Base-by-base conservation (phyloP, 148 eudicot genomes). In the Rhododendron ferrugineum region DNA sequence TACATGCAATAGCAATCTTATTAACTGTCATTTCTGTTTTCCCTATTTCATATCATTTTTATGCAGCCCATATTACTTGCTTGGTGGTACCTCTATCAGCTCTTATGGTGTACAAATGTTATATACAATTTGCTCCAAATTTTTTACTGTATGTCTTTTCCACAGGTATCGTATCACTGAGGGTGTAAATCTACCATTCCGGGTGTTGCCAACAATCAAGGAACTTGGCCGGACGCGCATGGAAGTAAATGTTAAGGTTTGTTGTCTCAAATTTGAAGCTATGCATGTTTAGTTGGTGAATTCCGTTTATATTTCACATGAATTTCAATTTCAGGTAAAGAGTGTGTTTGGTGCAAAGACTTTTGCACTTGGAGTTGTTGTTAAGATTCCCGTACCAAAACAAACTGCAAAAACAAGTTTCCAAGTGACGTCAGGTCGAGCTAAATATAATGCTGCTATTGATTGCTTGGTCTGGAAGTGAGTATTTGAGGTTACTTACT, bases 391-490 rank as follows among this genome's bases (percentile, higher is more conserved):
- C 60, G 99, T 97, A 47, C 99, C 99, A 70, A 97, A 97, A 79
- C 98, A 97, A 93, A 97, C 99, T 56, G 99, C 99, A 50, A 97
- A 97, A 89, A 97, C 99, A 82, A 97, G 90, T 85, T 92, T 97
- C 88, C 99, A 97, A 90, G 99, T 97, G 94, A 97, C 99, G 32
- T 95, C 99, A 46, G 99, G 99, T 58, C 87, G 87, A 87, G 99
- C 99, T 40, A 97, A 97, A 89, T 97, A 97, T 87, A 97, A 95
- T 88, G 96, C 99, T 26, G 88, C 98, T 46, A 92, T 95, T 64
- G 99, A 95, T 89, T 92, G 96, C 89, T 93, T 97, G 92, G 98
- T 97, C 73, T 97, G 99, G 99, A 97, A 97, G 99, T 97, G 90
- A 97, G 99, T 95, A 84, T 77, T 46, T 58, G 23, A 76, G 26